Conservation (phyloP, 2,329 filamentous ascomycete species). For the Pseudogymnoascus pannorum region DNA sequence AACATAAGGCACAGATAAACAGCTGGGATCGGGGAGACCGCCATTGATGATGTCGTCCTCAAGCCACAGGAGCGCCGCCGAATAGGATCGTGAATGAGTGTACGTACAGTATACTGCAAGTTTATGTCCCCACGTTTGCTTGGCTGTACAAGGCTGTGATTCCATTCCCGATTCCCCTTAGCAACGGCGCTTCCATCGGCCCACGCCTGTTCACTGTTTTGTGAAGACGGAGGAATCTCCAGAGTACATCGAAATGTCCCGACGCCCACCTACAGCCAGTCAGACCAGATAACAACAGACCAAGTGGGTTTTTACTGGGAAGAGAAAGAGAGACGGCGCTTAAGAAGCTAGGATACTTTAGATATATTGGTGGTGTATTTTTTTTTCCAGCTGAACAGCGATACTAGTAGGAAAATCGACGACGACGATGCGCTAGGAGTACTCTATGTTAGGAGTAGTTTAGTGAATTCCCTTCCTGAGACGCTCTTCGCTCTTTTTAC, state of each 20-base stretch:
- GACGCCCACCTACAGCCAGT: not conserved
- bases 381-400: not conserved
- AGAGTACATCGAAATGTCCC: conserved; percentile 6
- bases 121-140: not conserved
- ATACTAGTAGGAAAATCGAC: not conserved
- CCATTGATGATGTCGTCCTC: not conserved
- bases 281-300: not conserved
- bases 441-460: not conserved
- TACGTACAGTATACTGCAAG: not conserved
- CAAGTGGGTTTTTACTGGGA: not conserved
- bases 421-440: not conserved
- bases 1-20: not conserved
- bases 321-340: not conserved
- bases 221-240: not conserved
- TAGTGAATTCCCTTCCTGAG: not conserved
- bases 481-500: not conserved
- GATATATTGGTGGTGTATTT: not conserved
- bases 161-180: not conserved
- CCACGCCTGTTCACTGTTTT: not conserved
- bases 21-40: not conserved
- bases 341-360: not conserved
- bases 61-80: not conserved
- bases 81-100: not conserved
- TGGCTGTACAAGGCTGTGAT: conserved; percentile 6
- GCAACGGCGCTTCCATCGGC: not conserved